A percentile compares a stretch with the other conserved stretches of the same genome.
Conservation (phyloP, 441 rosid species). For the Caryocar brasiliense region DNA sequence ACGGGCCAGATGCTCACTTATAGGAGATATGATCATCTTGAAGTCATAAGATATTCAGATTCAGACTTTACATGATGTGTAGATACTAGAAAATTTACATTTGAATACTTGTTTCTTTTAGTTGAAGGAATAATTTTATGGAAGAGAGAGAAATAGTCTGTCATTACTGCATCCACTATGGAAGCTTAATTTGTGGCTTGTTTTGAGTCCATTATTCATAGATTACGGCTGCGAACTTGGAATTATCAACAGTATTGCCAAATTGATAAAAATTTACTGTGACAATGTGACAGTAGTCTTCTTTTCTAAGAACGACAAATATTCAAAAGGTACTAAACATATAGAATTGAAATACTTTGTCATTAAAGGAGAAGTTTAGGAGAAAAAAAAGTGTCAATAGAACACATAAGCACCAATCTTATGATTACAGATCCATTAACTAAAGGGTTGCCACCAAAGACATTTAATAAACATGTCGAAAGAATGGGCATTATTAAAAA, state of each 20-base stretch:
- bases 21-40: neutral
- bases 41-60: neutral
- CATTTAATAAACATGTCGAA: neutral
- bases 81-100: too few species aligned
- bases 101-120: too few species aligned
- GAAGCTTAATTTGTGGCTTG: too few species aligned
- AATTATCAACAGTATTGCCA: neutral
- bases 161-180: too few species aligned
- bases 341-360: neutral
- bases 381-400: neutral
- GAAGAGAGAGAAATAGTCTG: too few species aligned
- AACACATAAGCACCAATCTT: neutral
- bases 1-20: neutral
- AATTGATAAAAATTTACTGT: neutral
- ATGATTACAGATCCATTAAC: neutral
- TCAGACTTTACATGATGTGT: too few species aligned
- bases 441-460: neutral
- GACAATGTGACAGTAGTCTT: neutral
- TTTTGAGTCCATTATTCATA: neutral
- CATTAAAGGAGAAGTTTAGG: neutral
- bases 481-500: neutral
- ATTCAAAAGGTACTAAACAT: neutral
- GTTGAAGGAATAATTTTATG: too few species aligned
- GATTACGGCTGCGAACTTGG: neutral
- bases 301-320: neutral